A percentile compares a stretch with the other conserved stretches of the same genome.
These are phyloP conservation scores for Mycosphaerelloides madeirae DNA, from an alignment of 2,329 filamentous ascomycete species.

Conservation along the genomic window DNA sequence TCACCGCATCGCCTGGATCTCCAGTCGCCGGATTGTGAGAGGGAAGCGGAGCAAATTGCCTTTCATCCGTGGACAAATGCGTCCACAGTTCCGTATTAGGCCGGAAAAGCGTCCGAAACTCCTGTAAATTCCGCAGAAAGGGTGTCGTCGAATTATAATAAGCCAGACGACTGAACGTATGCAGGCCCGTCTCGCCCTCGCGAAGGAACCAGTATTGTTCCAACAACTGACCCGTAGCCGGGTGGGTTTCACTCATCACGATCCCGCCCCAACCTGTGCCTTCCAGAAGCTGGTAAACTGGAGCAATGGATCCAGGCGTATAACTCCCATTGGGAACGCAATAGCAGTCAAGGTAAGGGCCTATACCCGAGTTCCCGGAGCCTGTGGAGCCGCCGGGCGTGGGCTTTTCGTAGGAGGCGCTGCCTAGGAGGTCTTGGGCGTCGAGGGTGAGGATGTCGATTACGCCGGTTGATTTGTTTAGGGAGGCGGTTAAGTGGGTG, in stretches of 20 bases:
- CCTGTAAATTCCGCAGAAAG: slow-evolving; percentile 55
- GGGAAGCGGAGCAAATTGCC: slow-evolving; percentile 52
- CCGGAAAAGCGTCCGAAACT: slow-evolving; percentile 58
- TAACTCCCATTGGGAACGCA: slow-evolving; percentile 57
- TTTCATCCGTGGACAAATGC: slow-evolving; percentile 55
- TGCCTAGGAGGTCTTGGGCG: slow-evolving; percentile 51
- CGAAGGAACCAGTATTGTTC: slow-evolving; percentile 62
- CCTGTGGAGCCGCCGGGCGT: slow-evolving; percentile 25
- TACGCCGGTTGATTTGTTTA: slow-evolving; percentile 41
- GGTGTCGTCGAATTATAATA: slow-evolving; percentile 57
- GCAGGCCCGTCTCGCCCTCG: slow-evolving; percentile 59
- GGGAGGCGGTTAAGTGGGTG: slow-evolving; percentile 41
- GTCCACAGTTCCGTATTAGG: slow-evolving; percentile 59
- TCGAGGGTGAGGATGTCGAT: slow-evolving; percentile 44
- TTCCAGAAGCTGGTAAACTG: slow-evolving; percentile 49
- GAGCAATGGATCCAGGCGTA: slow-evolving; percentile 51
- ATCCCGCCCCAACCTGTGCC: slow-evolving; percentile 57
- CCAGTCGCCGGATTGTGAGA: slow-evolving; percentile 39
- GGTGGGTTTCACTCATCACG: slow-evolving; percentile 56
- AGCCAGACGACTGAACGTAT: slow-evolving; percentile 56
- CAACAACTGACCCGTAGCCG: slow-evolving; percentile 53
- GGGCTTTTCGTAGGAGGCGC: slow-evolving; percentile 15
- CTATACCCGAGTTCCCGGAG: slow-evolving; percentile 38
- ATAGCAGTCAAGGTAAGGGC: slow-evolving; percentile 61
- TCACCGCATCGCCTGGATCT: slow-evolving; percentile 26